Evolutionary conservation across 31 red algal genomes (phyloP).

Genomic region (Porphyra umbilicalis): DNA sequence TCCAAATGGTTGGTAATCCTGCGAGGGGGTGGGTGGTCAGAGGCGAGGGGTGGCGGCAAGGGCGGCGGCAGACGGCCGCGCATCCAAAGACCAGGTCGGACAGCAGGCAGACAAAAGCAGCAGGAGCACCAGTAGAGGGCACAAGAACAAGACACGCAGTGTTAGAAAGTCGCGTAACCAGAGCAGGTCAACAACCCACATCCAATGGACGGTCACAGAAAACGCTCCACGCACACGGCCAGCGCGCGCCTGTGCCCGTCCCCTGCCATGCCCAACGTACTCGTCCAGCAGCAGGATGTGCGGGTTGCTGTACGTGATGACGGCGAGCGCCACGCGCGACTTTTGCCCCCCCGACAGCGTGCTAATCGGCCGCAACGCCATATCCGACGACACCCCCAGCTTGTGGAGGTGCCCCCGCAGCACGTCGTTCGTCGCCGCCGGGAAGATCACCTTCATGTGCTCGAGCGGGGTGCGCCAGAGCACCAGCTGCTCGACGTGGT

Average conservation of each 20-base stretch:
- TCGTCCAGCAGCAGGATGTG: slow-evolving; percentile 92
- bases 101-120: background rate
- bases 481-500: slow-evolving; percentile 89
- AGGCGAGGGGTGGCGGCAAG: too few species aligned
- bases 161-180: background rate
- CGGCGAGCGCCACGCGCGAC: slow-evolving; percentile 74
- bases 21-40: too few species aligned
- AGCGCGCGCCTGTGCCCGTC: too few species aligned
- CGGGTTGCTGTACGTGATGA: slow-evolving; percentile 74
- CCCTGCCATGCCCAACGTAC: slow-evolving; percentile 59
- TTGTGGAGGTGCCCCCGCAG: slow-evolving; percentile 71
- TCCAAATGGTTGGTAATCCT: slow-evolving; percentile 26
- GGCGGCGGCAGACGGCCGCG: too few species aligned
- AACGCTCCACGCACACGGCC: too few species aligned
- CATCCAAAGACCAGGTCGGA: too few species aligned
- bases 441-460: slow-evolving; percentile 82
- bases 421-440: slow-evolving; percentile 52
- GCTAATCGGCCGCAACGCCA: slow-evolving; percentile 82
- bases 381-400: slow-evolving; percentile 67
- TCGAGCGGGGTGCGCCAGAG: slow-evolving; percentile 85
- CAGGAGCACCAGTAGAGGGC: background rate
- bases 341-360: slow-evolving; percentile 95
- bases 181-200: too few species aligned
- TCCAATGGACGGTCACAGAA: too few species aligned
- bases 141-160: background rate